Evolutionary conservation across 2,329 filamentous ascomycete genomes (phyloP).

Genomic region (Penicillium polonicum): DNA sequence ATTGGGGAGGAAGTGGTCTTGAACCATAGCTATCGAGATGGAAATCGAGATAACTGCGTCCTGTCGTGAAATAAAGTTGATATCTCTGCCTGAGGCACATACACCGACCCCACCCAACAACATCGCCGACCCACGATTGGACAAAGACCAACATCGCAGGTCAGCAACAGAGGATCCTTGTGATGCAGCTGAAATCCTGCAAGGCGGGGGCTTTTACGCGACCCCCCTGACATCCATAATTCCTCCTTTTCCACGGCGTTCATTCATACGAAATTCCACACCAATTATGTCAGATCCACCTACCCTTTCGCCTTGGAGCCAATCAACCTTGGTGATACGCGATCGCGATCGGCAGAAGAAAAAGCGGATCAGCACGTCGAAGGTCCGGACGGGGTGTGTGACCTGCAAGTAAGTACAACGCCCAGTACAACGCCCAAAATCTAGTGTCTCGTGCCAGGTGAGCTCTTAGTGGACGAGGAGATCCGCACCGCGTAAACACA

Average conservation of each 20-base stretch:
- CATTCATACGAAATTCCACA: not conserved
- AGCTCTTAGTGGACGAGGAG: not conserved
- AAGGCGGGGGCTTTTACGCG: conserved; percentile 1
- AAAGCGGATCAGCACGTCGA: conserved; percentile 1
- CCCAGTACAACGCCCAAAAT: not conserved
- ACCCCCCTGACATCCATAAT: not conserved
- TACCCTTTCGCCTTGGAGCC: not conserved
- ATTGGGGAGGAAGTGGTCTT: too few species aligned
- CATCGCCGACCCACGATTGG: not conserved
- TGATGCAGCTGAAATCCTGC: not conserved
- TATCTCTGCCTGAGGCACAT: not conserved
- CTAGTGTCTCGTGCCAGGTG: not conserved
- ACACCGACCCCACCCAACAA: not conserved
- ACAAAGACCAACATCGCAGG: not conserved
- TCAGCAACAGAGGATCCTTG: not conserved
- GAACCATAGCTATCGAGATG: too few species aligned
- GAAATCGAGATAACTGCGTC: too few species aligned
- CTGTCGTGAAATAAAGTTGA: not conserved
- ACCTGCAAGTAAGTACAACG: conserved; percentile 7
- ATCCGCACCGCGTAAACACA: conserved; percentile 1
- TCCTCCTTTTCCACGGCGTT: not conserved
- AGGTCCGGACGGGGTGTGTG: conserved; percentile 8
- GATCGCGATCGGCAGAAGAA: not conserved
- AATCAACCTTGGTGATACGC: not conserved
- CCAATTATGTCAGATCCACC: conserved; percentile 1